Conservation (phyloP, 345 rosid genomes). For the Gossypium sturtianum region DNA sequence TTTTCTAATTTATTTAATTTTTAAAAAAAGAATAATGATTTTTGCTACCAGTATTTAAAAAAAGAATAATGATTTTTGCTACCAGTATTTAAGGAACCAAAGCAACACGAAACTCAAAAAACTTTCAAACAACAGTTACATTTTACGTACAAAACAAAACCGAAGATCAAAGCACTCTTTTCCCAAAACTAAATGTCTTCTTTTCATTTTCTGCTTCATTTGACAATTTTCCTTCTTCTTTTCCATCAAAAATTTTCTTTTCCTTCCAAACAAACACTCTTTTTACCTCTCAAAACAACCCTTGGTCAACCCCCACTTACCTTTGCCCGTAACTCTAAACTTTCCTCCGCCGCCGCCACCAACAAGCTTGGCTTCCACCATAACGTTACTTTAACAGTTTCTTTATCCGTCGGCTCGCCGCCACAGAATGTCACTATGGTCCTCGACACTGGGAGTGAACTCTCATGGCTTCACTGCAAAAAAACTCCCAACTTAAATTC, state of each 20-base stretch:
- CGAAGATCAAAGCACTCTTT: not conserved
- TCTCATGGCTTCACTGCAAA: conserved; percentile 66
- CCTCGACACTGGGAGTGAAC: conserved; percentile 77
- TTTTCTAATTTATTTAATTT: not conserved
- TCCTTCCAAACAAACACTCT: conserved; percentile 30
- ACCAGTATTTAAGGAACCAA: not conserved
- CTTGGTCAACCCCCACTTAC: not conserved
- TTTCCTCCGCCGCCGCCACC: conserved; percentile 21
- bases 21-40: too few species aligned
- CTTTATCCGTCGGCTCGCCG: conserved; percentile 62
- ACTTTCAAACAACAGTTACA: not conserved
- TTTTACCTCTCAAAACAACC: conserved; percentile 43
- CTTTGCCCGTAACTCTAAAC: not conserved
- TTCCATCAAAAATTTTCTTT: conserved; percentile 22
- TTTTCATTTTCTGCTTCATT: conserved; percentile 6
- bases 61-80: not conserved
- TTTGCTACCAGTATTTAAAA: not conserved
- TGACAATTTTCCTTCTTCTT: conserved; percentile 24
- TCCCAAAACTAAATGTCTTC: conserved; percentile 16
- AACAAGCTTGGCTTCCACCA: conserved; percentile 43
- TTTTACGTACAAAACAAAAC: not conserved
- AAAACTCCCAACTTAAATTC: conserved; percentile 23
- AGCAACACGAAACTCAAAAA: not conserved
- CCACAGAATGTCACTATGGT: conserved; percentile 62
- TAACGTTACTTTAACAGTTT: conserved; percentile 51